A percentile compares a stretch with the other conserved stretches of the same genome.
These are phyloP conservation scores for Anastatica hierochuntica DNA, from an alignment of 345 rosid species.

Conservation along the genomic window DNA sequence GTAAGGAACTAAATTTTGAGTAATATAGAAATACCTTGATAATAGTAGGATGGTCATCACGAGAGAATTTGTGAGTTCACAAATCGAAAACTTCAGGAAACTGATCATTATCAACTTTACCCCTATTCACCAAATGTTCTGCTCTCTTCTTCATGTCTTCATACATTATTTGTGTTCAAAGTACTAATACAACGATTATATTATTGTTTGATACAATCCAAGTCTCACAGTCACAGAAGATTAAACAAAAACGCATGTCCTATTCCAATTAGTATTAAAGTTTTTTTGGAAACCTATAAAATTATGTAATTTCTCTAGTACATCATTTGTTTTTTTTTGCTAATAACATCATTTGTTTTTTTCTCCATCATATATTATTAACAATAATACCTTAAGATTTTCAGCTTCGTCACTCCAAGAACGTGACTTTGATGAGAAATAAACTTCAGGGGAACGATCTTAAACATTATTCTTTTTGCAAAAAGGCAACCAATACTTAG, in stretches of 20 bases:
- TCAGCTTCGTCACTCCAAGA: constrained; percentile 15
- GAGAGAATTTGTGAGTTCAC: constrained; percentile 41
- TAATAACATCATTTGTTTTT: too few species aligned
- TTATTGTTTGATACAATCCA: too few species aligned
- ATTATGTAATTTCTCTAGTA: too few species aligned
- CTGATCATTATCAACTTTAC: constrained; percentile 28
- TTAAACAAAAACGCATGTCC: too few species aligned
- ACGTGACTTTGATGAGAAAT: constrained; percentile 32
- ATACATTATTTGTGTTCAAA: constrained; percentile 54
- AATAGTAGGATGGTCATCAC: constrained; percentile 56
- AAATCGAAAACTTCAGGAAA: constrained; percentile 26
- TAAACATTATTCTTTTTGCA: constrained; percentile 36
- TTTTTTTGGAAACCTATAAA: too few species aligned
- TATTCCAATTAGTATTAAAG: too few species aligned
- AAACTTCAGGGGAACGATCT: constrained; percentile 48
- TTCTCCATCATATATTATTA: too few species aligned
- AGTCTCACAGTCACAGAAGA: too few species aligned
- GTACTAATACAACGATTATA: too few species aligned
- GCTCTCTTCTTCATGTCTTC: constrained; percentile 46
- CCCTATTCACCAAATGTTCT: constrained; percentile 35
- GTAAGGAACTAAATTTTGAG: too few species aligned
- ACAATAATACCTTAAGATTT: constrained; percentile 54
- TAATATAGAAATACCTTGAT: constrained; percentile 30
- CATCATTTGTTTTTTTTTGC: too few species aligned
- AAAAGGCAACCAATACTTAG: constrained; percentile 62